A percentile compares a stretch with the other conserved stretches of the same genome.
Conservation (phyloP, 2,329 filamentous ascomycete species). For the Trichoderma koningii region DNA sequence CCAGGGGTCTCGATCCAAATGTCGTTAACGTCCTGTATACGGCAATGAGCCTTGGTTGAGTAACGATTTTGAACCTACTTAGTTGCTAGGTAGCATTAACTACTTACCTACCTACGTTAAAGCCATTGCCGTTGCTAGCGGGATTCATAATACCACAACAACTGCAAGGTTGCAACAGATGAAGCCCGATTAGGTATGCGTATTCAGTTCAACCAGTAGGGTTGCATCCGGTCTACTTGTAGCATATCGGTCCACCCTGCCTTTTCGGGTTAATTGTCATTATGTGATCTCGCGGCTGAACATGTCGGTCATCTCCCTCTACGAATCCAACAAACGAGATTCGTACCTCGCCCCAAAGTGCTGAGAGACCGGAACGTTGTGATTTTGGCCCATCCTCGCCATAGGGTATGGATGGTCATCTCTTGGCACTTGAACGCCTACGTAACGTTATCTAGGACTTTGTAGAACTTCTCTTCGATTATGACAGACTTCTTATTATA, state of each 20-base stretch:
- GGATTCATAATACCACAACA: not conserved
- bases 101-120: not conserved
- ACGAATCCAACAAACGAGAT: not conserved
- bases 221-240: not conserved
- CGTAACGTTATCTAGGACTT: not conserved
- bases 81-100: not conserved
- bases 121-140: not conserved
- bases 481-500: too few species aligned
- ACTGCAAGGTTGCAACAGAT: not conserved
- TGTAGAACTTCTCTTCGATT: too few species aligned
- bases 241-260: not conserved
- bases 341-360: too few species aligned
- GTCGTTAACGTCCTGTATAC: not conserved
- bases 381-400: not conserved
- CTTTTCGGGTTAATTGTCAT: not conserved
- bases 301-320: not conserved
- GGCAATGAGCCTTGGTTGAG: not conserved
- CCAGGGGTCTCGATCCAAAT: conserved; percentile 1
- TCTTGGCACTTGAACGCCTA: too few species aligned
- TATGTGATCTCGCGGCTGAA: not conserved
- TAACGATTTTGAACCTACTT: not conserved
- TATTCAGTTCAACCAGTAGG: not conserved
- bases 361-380: not conserved
- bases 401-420: too few species aligned
- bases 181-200: not conserved